phyloP scores from a whole-genome alignment of 805 yeast genomes.

The Schizosaccharomyces octosporus region DNA sequence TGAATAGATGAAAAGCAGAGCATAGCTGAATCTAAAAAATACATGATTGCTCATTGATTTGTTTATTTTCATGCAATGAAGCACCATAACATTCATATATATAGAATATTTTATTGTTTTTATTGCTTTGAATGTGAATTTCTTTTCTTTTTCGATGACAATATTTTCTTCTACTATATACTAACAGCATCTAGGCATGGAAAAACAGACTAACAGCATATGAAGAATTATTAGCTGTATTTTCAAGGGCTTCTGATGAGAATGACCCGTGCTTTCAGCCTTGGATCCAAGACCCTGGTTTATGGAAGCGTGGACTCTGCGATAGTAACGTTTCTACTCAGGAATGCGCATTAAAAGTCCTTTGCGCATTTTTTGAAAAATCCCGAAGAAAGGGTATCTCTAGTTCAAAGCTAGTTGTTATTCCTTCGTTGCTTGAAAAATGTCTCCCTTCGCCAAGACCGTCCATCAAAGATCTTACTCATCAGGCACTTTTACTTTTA shows the following conservation, averaged over 20 bases:
- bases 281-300: slow-evolving; percentile 28
- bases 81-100: no score
- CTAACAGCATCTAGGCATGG: slow-evolving; percentile 26
- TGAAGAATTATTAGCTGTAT: slow-evolving; percentile 31
- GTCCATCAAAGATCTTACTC: slow-evolving; percentile 41
- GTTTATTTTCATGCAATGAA: no score
- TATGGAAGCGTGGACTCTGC: slow-evolving; percentile 31
- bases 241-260: slow-evolving; percentile 29
- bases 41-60: no score
- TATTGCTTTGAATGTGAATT: no score
- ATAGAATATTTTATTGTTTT: no score
- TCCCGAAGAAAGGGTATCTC: slow-evolving; percentile 25
- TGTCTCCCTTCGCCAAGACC: slow-evolving; percentile 54
- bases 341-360: slow-evolving; percentile 44
- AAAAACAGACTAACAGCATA: slow-evolving; percentile 70
- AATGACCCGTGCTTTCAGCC: slow-evolving; percentile 30
- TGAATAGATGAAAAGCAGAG: no score
- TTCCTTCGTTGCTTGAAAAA: slow-evolving; percentile 43
- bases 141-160: no score
- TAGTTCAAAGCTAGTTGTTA: slow-evolving; percentile 18
- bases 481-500: slow-evolving; percentile 30
- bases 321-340: slow-evolving; percentile 84
- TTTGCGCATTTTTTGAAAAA: slow-evolving; percentile 29
- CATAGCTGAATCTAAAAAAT: no score
- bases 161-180: neutral